A percentile compares a stretch with the other conserved stretches of the same genome.
Conservation (phyloP, 1,139 yeast species). For the Citeromyces hawaiiensis region DNA sequence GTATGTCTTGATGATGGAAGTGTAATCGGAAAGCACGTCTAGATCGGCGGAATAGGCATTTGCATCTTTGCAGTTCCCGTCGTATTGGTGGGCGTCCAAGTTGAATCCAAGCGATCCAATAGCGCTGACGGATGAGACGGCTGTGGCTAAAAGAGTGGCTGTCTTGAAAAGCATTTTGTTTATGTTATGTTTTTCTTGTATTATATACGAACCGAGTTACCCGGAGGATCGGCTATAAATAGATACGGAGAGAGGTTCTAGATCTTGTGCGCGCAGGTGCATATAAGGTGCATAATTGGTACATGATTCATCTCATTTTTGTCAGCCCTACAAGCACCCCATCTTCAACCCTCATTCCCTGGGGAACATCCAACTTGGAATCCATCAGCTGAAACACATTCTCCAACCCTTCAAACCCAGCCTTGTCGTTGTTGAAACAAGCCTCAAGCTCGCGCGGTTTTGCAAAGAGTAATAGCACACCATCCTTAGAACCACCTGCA, state of each 20-base stretch:
- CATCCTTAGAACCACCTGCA: constrained; percentile 13
- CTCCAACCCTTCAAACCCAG: constrained; percentile 5
- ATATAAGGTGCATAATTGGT: background rate
- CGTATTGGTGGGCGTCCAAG: constrained; percentile 62
- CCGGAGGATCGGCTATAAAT: background rate
- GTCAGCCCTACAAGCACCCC: constrained; percentile 52
- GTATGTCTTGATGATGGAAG: constrained; percentile 62
- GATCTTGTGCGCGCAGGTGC: background rate
- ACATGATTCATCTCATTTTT: constrained; percentile 11
- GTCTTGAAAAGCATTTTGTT: constrained; percentile 3
- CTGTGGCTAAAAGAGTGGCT: constrained; percentile 1
- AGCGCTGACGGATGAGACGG: constrained; percentile 2
- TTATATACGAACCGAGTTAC: background rate
- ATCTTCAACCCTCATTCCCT: constrained; percentile 55
- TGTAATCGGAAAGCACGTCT: constrained; percentile 35
- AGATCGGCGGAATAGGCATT: constrained; percentile 58
- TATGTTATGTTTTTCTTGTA: background rate
- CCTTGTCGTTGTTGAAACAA: constrained; percentile 32
- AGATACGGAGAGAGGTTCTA: background rate
- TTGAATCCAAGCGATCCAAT: constrained; percentile 31
- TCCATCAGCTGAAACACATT: constrained; percentile 8
- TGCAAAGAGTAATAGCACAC: constrained; percentile 46
- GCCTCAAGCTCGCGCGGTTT: constrained; percentile 42
- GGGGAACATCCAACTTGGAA: constrained; percentile 22
- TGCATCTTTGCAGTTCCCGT: constrained; percentile 61